A percentile compares a stretch with the other conserved stretches of the same genome.
These are phyloP conservation scores for Thielaviopsis punctulata DNA, from an alignment of 2,329 filamentous ascomycete species.

Conservation along the genomic window DNA sequence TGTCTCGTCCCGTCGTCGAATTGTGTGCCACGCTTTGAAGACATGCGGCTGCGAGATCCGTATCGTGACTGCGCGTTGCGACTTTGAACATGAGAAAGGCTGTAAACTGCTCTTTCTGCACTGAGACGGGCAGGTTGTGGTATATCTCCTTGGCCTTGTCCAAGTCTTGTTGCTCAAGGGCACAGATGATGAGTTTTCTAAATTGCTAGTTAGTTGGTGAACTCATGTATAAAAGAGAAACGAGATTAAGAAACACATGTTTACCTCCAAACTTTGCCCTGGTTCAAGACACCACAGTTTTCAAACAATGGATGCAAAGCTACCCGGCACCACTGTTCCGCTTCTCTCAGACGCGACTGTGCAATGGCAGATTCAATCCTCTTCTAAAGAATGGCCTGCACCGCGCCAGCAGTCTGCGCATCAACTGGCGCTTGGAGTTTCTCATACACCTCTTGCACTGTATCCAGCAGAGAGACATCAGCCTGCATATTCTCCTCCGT, in stretches of 20 bases:
- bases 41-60: slow-evolving; percentile 42
- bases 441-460: slow-evolving; percentile 22
- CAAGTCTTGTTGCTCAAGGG: slow-evolving; percentile 39
- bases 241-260: no score
- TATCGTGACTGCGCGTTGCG: slow-evolving; percentile 41
- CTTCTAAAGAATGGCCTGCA: slow-evolving; percentile 70
- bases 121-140: slow-evolving; percentile 37
- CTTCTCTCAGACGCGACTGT: slow-evolving; percentile 32
- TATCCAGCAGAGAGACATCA: slow-evolving; percentile 7
- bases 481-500: slow-evolving; percentile 17
- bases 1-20: slow-evolving; percentile 32
- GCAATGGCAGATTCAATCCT: slow-evolving; percentile 43
- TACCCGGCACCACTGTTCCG: slow-evolving; percentile 54
- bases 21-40: slow-evolving; percentile 41
- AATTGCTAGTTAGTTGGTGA: background rate
- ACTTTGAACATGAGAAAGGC: slow-evolving; percentile 62
- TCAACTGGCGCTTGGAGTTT: slow-evolving; percentile 32
- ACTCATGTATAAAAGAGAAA: background rate
- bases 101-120: slow-evolving; percentile 45
- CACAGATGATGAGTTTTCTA: slow-evolving; percentile 59
- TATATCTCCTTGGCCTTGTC: slow-evolving; percentile 36
- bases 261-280: slow-evolving; percentile 50
- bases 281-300: slow-evolving; percentile 46
- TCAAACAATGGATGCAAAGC: slow-evolving; percentile 51
- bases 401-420: slow-evolving; percentile 44